Evolutionary conservation across 495 filamentous ascomycete species (phyloP), one percentile per base, ranked within the genome.

Genomic region (Sordaria brevicollis): DNA sequence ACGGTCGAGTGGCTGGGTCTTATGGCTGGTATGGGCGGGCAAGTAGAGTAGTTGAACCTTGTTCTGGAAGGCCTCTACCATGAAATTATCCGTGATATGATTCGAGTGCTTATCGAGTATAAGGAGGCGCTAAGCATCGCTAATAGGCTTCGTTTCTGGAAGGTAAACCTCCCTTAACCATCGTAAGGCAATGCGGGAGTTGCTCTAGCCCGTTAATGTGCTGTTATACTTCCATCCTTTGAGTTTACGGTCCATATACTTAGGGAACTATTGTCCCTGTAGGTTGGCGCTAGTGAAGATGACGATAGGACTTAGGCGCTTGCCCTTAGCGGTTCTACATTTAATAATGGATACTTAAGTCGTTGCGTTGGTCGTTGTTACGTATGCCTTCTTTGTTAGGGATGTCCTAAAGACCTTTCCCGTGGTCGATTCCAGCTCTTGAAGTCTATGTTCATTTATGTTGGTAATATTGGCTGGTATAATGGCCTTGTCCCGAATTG

Each of bases 41-140:
- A 72, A 38, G 39, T 35, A 72, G 65, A 72, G 35, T 1, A 70
- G 15, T 7, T 69, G 43, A 21, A 72, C 68, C 1, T 68, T 67
- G 31, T 67, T 38, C 4, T 35, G 1, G 8, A 17, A 69, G 8
- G 41, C 65, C 2, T 38, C 1, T 6, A 36, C n/a, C 6, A 62
- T 1, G 21, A 72, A 70, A 2, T 68, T n/a, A 6, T 62, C 25
- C 35, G 1, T 21, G 2, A 62, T 1, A 34, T 72, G 65, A 54
- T 29, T 67, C 15, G 15, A 37, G 21, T 72, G 65, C 43, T 69
- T 35, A 43, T 72, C 49, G 4, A 72, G 37, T 0, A 70, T 31
- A 0, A 43, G 5, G 8, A 66, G 13, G 2, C 68, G 35, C 37
- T 29, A 70, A 4, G 34, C 62, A 3, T 13, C 7, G 3, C 6